phyloP scores from a whole-genome alignment of 2,329 filamentous ascomycete species.

The Xylaria multiplex region DNA sequence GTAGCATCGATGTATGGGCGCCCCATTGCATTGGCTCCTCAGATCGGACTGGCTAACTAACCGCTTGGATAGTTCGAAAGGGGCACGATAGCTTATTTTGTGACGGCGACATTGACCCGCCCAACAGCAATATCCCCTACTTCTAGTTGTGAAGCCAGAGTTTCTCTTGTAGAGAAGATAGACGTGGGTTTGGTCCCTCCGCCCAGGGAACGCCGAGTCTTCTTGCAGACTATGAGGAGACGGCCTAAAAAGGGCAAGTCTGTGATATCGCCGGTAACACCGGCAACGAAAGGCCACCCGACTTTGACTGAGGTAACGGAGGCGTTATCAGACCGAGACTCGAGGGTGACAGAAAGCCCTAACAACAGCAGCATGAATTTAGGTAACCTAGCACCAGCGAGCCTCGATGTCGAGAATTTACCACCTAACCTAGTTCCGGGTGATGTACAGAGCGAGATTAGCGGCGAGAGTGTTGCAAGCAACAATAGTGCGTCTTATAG shows the following conservation, averaged over 20 bases:
- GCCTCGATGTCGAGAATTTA: constrained; percentile 51
- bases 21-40: constrained; percentile 30
- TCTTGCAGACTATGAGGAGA: constrained; percentile 85
- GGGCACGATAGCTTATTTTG: constrained; percentile 89
- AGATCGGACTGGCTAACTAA: constrained; percentile 32
- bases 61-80: constrained; percentile 79
- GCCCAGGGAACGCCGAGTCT: constrained; percentile 84
- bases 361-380: constrained; percentile 54
- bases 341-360: constrained; percentile 52
- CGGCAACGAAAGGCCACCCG: constrained; percentile 43
- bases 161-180: constrained; percentile 82
- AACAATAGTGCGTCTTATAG: constrained; percentile 71
- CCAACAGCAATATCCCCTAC: constrained; percentile 87
- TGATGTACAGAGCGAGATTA: constrained; percentile 70
- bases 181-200: constrained; percentile 81
- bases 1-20: constrained; percentile 86
- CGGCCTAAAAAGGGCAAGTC: constrained; percentile 71
- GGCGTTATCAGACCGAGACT: constrained; percentile 52
- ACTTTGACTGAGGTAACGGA: constrained; percentile 56
- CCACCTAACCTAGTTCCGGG: constrained; percentile 52
- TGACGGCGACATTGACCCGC: constrained; percentile 88
- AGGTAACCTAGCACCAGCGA: constrained; percentile 50
- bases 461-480: constrained; percentile 75
- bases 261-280: constrained; percentile 56
- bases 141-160: constrained; percentile 80